A percentile compares a stretch with the other conserved stretches of the same genome.
Evolutionary conservation across 2,329 filamentous ascomycete genomes (phyloP).

Genomic region (Aspergillus sp.): DNA sequence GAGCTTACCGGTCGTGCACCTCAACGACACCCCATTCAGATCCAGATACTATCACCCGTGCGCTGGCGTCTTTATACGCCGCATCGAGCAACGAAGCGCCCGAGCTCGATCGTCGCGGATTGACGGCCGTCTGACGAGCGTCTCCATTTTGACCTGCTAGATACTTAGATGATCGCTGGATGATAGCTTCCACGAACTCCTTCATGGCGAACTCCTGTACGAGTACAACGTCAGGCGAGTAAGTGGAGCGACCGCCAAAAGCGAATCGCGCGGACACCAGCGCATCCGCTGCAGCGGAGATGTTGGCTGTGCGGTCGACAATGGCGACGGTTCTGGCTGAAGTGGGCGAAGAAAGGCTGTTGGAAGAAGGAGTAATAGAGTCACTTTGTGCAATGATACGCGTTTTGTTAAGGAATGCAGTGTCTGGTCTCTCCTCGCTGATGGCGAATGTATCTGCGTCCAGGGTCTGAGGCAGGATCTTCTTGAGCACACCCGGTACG

Average conservation of each 20-base stretch:
- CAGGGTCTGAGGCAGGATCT: slow-evolving; percentile 35
- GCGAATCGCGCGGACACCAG: slow-evolving; percentile 58
- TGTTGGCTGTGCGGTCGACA: slow-evolving; percentile 62
- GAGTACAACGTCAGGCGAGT: slow-evolving; percentile 63
- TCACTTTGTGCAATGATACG: slow-evolving; percentile 20
- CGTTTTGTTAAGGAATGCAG: slow-evolving; percentile 30
- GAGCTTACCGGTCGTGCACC: slow-evolving; percentile 29
- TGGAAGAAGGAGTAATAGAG: slow-evolving; percentile 1
- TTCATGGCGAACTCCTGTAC: slow-evolving; percentile 66
- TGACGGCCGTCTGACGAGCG: slow-evolving; percentile 16
- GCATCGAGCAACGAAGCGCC: slow-evolving; percentile 23
- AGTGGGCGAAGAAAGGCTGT: slow-evolving; percentile 32
- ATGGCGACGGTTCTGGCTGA: slow-evolving; percentile 53
- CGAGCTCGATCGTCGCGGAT: slow-evolving; percentile 18
- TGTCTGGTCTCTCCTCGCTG: slow-evolving; percentile 35
- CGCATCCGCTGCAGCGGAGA: slow-evolving; percentile 55
- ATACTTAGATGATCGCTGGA: slow-evolving; percentile 38
- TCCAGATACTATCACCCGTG: slow-evolving; percentile 31
- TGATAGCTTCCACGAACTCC: slow-evolving; percentile 55
- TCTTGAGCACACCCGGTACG: slow-evolving; percentile 26
- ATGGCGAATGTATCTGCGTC: slow-evolving; percentile 54
- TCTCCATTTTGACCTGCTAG: slow-evolving; percentile 28
- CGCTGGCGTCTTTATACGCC: slow-evolving; percentile 30
- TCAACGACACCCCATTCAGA: slow-evolving; percentile 33
- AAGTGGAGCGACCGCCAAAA: slow-evolving; percentile 60